Evolutionary conservation across 371 early-diverging fungal genomes (phyloP), one percentile per base, ranked within the genome.

Genomic region (Mortierella sp.): DNA sequence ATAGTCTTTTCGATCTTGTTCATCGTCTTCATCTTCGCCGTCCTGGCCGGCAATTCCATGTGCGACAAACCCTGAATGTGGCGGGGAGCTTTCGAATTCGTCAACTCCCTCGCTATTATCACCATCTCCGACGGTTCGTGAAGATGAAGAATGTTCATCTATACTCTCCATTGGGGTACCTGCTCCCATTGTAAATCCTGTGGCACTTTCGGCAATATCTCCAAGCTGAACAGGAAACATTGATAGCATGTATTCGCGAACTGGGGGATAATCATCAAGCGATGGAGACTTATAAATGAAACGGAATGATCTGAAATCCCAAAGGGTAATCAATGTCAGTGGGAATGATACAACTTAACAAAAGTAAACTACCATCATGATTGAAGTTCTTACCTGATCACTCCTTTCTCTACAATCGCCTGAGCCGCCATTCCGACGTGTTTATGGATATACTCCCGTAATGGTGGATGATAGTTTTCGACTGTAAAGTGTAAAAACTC

Each of bases 401-500:
- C 94, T 17, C 91, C 89, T 73, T 91, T 92, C 0, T 84, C 84
- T 2, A 92, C 78, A 9, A 92, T 82, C 1, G 83, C 84, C 6
- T 86, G 85, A 85, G 91, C 91, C 4, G 89, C 92, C 62, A 75
- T 67, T 0, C 82, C 83, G 7, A 93, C 86, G 40, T 86, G 87
- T 19, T 72, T 75, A 9, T 80, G 83, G 57, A 93, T 86, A 2
- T 84, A 78, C 0, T 86, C 83, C 6, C 85, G 83, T 64, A 91
- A 59, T 0, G 89, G 83, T 3, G 90, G 91, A 60, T 83, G 74
- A 42, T 91, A 93, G 5, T 89, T 88, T 19, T 91, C 89, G n/a
- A 87, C 78, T 0, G 86, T 76, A 57, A 84, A 85, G 31, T 78
- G 84, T 28, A 94, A 60, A 64, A 90, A 94, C 70, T 94, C 93